These are phyloP conservation scores for Heterobasidion annosum DNA, from an alignment of 1,284 basidiomycete species.

Conservation along the genomic window DNA sequence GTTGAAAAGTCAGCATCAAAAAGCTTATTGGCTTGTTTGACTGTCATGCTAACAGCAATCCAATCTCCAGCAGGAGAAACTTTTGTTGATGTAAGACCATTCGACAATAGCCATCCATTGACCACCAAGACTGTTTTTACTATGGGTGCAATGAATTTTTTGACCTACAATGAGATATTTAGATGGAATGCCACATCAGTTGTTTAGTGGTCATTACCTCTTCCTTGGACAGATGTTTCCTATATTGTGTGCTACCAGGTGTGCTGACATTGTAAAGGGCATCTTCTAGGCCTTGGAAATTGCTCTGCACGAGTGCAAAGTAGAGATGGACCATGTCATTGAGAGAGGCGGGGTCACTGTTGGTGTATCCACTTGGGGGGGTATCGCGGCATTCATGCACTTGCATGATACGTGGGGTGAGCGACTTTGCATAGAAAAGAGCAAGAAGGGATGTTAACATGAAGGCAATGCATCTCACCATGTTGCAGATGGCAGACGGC, in stretches of 20 bases:
- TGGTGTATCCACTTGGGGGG: conserved; percentile 12
- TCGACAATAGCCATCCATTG: conserved; percentile 19
- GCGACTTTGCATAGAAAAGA: neutral
- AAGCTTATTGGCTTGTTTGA: conserved; percentile 19
- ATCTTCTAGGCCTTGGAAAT: conserved; percentile 20
- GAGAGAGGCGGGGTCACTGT: conserved; percentile 7
- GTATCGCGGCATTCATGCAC: conserved; percentile 12
- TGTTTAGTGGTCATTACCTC: conserved; percentile 14
- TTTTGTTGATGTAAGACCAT: conserved; percentile 17
- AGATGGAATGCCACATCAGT: conserved; percentile 14
- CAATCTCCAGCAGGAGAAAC: conserved; percentile 17
- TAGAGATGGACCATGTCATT: conserved; percentile 13
- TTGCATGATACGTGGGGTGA: conserved; percentile 1
- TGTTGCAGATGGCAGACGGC: no score
- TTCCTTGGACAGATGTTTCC: conserved; percentile 19
- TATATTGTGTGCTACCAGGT: conserved; percentile 18
- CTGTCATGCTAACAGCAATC: conserved; percentile 13
- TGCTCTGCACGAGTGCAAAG: conserved; percentile 15
- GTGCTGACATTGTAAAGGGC: conserved; percentile 19
- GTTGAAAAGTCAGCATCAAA: neutral
- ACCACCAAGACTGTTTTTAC: conserved; percentile 19
- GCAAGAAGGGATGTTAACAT: neutral
- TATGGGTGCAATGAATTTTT: conserved; percentile 24
- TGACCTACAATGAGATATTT: conserved; percentile 16
- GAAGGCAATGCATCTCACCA: no score